Evolutionary conservation across 192 early-diverging fungal genomes (phyloP).

Genomic region (Oehlia diaphana): DNA sequence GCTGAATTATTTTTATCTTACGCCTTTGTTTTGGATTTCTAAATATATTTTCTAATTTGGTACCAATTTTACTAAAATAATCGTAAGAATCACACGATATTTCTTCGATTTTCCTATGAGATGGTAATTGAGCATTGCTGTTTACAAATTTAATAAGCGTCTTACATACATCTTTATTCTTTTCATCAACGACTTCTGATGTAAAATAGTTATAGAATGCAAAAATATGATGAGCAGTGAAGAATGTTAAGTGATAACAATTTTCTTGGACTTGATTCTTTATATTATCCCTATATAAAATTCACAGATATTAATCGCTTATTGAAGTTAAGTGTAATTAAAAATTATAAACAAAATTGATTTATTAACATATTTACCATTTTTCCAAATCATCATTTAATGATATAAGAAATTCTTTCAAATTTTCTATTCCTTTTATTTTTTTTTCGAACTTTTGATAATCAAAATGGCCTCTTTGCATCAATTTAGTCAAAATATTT

Average conservation of each 20-base stretch:
- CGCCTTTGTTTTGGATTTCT: background rate
- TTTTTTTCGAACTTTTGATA: slow-evolving; percentile 15
- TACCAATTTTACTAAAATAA: background rate
- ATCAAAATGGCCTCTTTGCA: slow-evolving; percentile 29
- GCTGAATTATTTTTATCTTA: background rate
- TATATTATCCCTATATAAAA: slow-evolving; percentile 4
- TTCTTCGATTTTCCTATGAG: background rate
- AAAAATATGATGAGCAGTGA: slow-evolving; percentile 24
- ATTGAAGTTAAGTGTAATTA: background rate
- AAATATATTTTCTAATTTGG: background rate
- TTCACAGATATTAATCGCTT: background rate
- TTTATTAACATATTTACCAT: slow-evolving; percentile 11
- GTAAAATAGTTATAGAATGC: slow-evolving; percentile 27
- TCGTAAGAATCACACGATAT: background rate
- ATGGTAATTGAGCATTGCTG: background rate
- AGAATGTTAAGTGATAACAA: slow-evolving; percentile 29
- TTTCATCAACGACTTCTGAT: background rate
- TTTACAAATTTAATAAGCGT: slow-evolving; percentile 19
- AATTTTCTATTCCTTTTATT: background rate
- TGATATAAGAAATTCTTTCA: slow-evolving; percentile 2
- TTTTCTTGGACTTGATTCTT: background rate
- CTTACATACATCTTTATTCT: slow-evolving; percentile 2
- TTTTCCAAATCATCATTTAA: slow-evolving; percentile 17
- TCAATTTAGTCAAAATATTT: slow-evolving; percentile 19
- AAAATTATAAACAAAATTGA: background rate